phyloP scores from a whole-genome alignment of 495 filamentous ascomycete genomes.

The Aspergillus incahuasiensis region DNA sequence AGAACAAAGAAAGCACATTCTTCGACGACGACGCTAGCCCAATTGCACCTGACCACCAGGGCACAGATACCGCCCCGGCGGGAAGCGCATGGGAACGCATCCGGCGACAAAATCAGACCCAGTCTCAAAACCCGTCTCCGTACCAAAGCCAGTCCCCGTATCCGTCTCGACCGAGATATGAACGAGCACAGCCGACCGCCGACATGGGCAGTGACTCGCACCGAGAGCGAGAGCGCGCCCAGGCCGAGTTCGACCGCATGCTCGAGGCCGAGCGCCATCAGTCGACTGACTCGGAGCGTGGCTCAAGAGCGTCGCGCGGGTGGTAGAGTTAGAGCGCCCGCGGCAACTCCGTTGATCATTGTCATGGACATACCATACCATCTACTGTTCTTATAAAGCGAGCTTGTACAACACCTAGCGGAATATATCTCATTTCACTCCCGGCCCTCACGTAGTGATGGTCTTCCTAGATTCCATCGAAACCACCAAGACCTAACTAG shows the following conservation, averaged over 20 bases:
- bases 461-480: too few relatives aligned
- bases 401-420: neutral
- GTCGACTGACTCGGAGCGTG: slow-evolving; percentile 10
- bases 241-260: slow-evolving; percentile 39
- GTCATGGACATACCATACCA: neutral
- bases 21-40: slow-evolving; percentile 42
- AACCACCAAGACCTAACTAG: too few relatives aligned
- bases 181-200: neutral
- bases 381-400: neutral
- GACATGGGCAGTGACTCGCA: slow-evolving; percentile 2
- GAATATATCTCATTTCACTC: neutral
- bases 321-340: neutral
- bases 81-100: slow-evolving; percentile 44
- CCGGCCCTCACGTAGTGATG: too few relatives aligned
- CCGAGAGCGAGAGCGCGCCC: slow-evolving; percentile 32
- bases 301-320: neutral
- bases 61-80: slow-evolving; percentile 9
- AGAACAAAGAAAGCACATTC: slow-evolving; percentile 18
- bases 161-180: neutral
- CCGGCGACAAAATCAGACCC: slow-evolving; percentile 23
- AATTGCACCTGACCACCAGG: slow-evolving; percentile 32
- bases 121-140: slow-evolving; percentile 1
- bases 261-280: slow-evolving; percentile 36
- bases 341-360: neutral
- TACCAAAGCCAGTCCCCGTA: neutral